Evolutionary conservation across 2,329 filamentous ascomycete species (phyloP).

Genomic region (Alternaria burnsii): DNA sequence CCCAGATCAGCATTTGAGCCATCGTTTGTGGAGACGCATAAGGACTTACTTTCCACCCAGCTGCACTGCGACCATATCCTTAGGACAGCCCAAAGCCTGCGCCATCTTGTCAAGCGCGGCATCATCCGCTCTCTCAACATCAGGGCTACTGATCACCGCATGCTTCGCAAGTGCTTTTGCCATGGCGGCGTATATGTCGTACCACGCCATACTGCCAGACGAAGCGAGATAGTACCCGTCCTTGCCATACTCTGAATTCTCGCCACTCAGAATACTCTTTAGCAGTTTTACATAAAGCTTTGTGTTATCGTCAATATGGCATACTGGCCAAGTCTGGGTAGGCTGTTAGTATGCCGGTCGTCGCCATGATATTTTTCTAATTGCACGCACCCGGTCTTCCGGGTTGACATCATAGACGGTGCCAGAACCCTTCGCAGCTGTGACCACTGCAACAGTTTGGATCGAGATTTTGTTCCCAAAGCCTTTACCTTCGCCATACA

Average conservation of each 20-base stretch:
- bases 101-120: slow-evolving; percentile 54
- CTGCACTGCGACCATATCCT: slow-evolving; percentile 33
- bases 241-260: slow-evolving; percentile 52
- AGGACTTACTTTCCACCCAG: slow-evolving; percentile 56
- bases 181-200: slow-evolving; percentile 60
- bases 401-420: slow-evolving; percentile 47
- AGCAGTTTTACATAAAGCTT: slow-evolving; percentile 58
- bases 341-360: slow-evolving; percentile 36
- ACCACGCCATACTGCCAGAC: slow-evolving; percentile 60
- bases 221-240: slow-evolving; percentile 62
- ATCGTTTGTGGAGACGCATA: neutral
- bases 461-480: slow-evolving; percentile 63
- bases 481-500: slow-evolving; percentile 60
- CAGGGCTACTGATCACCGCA: slow-evolving; percentile 50
- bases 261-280: slow-evolving; percentile 53
- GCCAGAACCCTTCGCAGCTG: slow-evolving; percentile 53
- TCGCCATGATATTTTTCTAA: slow-evolving; percentile 4
- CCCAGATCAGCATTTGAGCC: slow-evolving; percentile 4
- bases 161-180: slow-evolving; percentile 54
- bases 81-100: neutral
- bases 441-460: slow-evolving; percentile 60
- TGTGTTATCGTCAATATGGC: slow-evolving; percentile 60
- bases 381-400: neutral
- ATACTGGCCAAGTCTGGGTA: slow-evolving; percentile 59
- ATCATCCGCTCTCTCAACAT: slow-evolving; percentile 50